Evolutionary conservation across 2,329 filamentous ascomycete genomes (phyloP).

Genomic region (Microdochium trichocladiopsis): DNA sequence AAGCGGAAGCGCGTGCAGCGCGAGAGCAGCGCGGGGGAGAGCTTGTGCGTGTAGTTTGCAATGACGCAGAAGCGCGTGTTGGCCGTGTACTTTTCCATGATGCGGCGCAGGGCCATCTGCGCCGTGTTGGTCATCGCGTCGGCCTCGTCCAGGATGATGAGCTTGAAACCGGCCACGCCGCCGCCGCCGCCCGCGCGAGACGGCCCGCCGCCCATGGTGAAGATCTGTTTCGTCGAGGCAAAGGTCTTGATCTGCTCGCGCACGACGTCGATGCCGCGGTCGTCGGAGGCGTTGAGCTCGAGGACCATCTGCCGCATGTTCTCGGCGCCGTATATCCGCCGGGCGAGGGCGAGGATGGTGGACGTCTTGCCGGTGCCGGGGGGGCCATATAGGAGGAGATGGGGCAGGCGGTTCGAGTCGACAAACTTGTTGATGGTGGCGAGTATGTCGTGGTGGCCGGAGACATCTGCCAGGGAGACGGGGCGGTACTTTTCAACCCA

Average conservation of each 20-base stretch:
- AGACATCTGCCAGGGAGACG: conserved; percentile 82
- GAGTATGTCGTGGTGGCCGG: conserved; percentile 94
- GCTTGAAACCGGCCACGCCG: conserved; percentile 73
- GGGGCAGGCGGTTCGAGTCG: conserved; percentile 86
- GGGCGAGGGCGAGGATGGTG: conserved; percentile 85
- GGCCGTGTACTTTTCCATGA: conserved; percentile 99
- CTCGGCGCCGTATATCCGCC: conserved; percentile 82
- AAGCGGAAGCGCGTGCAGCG: conserved; percentile 94
- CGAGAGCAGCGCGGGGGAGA: conserved; percentile 86
- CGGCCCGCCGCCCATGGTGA: conserved; percentile 55
- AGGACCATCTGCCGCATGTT: conserved; percentile 99
- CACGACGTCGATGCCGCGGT: conserved; percentile 95
- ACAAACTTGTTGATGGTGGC: conserved; percentile 97
- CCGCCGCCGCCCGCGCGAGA: conserved; percentile 30
- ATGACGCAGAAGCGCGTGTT: conserved; percentile 98
- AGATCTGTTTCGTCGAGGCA: conserved; percentile 96
- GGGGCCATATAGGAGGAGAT: conserved; percentile 93
- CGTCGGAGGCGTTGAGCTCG: conserved; percentile 94
- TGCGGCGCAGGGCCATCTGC: conserved; percentile 91
- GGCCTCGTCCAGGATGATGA: conserved; percentile 97
- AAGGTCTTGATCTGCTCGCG: conserved; percentile 99
- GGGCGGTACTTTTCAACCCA: conserved; percentile 99
- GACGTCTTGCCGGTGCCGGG: conserved; percentile 97
- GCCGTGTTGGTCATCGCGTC: conserved; percentile 99
- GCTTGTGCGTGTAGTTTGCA: conserved; percentile 97